Evolutionary conservation across 2,329 filamentous ascomycete genomes (phyloP), one percentile per base, ranked within the genome.

Genomic region (Chaetoscypha palmicola): DNA sequence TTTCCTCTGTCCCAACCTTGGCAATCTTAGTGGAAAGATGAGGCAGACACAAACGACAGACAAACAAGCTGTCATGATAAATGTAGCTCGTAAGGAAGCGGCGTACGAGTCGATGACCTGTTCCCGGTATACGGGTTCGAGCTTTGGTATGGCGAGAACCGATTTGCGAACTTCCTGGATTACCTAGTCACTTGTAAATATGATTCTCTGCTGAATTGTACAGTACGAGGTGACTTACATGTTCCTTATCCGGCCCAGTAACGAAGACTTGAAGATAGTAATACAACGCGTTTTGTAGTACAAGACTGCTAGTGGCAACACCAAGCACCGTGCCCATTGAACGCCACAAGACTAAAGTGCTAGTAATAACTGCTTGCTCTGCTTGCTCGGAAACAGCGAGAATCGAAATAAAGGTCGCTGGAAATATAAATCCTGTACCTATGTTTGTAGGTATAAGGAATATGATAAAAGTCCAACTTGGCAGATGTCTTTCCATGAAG

Each of bases 241-340:
- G 65, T 0, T 69, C 68, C 56, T 79, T 83, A 19, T 78, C 68
- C 0, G 68, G 66, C 0, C 78, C 81, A 0, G 68, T 70, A 7
- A 90, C 80, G 24, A 74, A 70, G 9, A 60, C 50, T 3, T 74
- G 63, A 4, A 91, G 69, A 52, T 80, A 81, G 14, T 69, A 64
- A 7, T 75, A 64, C 40, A 91, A 66, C 1, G 76, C 72, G 56
- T 88, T 88, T 65, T 91, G 85, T 49, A 90, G 67, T 5, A 88
- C 76, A 45, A 88, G 71, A 58, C 81, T 85, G 52, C 79, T 84
- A 41, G 74, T 67, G 1, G 84, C 79, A 34, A 90, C 76, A n/a
- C 85, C 86, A 57, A 89, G 71, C 1, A 90, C 83, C 44, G 73
- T 75, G 5, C 85, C 86, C 4, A 90, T 64, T 46, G 76, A 79